phyloP scores from a whole-genome alignment of 768 basidiomycete species.

The Podaxis mareebaensis region DNA sequence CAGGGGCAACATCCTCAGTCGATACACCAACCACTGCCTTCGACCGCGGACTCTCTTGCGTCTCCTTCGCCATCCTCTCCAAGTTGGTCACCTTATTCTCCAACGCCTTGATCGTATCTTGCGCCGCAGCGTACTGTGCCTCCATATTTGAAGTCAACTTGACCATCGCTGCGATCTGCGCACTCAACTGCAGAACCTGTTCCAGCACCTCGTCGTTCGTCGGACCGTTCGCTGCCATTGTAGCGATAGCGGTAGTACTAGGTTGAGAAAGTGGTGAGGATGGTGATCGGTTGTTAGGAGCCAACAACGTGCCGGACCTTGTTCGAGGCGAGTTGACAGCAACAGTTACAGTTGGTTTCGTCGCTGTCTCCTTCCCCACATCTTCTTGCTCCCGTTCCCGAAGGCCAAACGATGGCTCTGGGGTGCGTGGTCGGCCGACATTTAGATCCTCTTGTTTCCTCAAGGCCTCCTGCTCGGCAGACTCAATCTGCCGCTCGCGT shows the following conservation, averaged over 20 bases:
- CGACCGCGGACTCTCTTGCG: slow-evolving; percentile 34
- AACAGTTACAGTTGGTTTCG: neutral
- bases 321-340: slow-evolving; percentile 5
- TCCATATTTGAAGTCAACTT: slow-evolving; percentile 73
- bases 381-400: slow-evolving; percentile 17
- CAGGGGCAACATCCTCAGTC: neutral
- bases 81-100: slow-evolving; percentile 68
- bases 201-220: slow-evolving; percentile 45
- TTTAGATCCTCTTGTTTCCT: slow-evolving; percentile 34
- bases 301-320: slow-evolving; percentile 12
- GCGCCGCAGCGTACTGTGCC: slow-evolving; percentile 75
- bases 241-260: slow-evolving; percentile 1
- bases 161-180: slow-evolving; percentile 76
- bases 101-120: slow-evolving; percentile 66
- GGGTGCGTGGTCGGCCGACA: slow-evolving; percentile 73
- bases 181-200: slow-evolving; percentile 64
- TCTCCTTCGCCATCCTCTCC: slow-evolving; percentile 58
- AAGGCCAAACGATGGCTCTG: slow-evolving; percentile 60
- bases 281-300: slow-evolving; percentile 18
- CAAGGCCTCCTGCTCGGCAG: slow-evolving; percentile 49
- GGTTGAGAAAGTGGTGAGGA: slow-evolving; percentile 29
- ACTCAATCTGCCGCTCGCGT: slow-evolving; percentile 35
- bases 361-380: neutral
- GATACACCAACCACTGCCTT: neutral
- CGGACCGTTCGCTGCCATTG: neutral